Evolutionary conservation across 768 basidiomycete genomes (phyloP).

Genomic region (Amanita inopinata): DNA sequence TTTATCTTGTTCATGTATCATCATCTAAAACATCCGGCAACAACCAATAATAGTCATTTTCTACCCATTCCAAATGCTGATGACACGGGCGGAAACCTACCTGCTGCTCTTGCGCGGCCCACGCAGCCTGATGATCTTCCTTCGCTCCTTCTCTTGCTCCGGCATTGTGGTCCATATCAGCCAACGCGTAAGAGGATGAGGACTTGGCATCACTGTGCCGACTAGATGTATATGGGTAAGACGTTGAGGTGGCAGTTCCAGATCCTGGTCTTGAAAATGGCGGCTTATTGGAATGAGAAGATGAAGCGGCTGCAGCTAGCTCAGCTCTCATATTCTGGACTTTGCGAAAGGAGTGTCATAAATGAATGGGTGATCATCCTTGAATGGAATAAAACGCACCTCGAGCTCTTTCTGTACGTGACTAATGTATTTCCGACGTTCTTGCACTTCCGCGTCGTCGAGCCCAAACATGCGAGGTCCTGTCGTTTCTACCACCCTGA

Average conservation of each 20-base stretch:
- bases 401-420: slow-evolving; percentile 68
- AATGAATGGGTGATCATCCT: slow-evolving; percentile 1
- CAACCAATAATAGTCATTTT: background rate
- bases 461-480: slow-evolving; percentile 82
- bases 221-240: no score
- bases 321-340: slow-evolving; percentile 71
- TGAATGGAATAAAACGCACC: slow-evolving; percentile 41
- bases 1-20: slow-evolving; percentile 83
- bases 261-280: background rate
- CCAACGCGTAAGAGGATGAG: slow-evolving; percentile 1
- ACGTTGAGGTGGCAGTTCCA: background rate
- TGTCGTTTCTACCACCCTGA: slow-evolving; percentile 77
- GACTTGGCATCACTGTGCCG: background rate
- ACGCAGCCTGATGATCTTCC: slow-evolving; percentile 60
- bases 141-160: slow-evolving; percentile 17
- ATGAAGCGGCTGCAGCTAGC: slow-evolving; percentile 23
- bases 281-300: background rate
- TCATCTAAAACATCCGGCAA: slow-evolving; percentile 44
- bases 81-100: slow-evolving; percentile 23
- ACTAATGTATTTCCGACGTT: slow-evolving; percentile 67
- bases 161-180: background rate
- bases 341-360: slow-evolving; percentile 17
- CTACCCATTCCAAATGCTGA: background rate
- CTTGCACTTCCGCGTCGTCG: slow-evolving; percentile 64
- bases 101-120: slow-evolving; percentile 84